These are phyloP conservation scores for Globisporangium cylindrosporum DNA, from an alignment of 352 stramenopile genomes.

Conservation along the genomic window DNA sequence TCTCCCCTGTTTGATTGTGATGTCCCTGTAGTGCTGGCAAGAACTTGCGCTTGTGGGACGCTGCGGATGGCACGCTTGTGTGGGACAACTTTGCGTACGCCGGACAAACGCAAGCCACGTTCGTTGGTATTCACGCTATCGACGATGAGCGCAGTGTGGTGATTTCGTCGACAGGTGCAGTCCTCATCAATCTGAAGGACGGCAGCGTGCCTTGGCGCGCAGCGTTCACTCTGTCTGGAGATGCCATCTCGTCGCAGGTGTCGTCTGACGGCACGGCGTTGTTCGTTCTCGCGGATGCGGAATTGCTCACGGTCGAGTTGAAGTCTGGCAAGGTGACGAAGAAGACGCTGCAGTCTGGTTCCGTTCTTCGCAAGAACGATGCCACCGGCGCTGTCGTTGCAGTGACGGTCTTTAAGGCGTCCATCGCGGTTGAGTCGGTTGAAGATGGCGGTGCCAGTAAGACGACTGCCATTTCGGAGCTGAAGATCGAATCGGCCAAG, in stretches of 20 bases:
- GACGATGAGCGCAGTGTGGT: slow-evolving; percentile 49
- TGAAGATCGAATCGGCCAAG: slow-evolving; percentile 20
- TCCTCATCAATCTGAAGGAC: slow-evolving; percentile 61
- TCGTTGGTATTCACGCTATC: slow-evolving; percentile 42
- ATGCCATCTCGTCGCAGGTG: slow-evolving; percentile 38
- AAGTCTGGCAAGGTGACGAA: slow-evolving; percentile 20
- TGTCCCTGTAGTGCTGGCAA: slow-evolving; percentile 31
- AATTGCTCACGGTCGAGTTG: slow-evolving; percentile 46
- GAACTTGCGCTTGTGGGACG: slow-evolving; percentile 71
- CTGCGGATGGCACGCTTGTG: slow-evolving; percentile 49
- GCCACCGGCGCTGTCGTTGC: slow-evolving; percentile 17
- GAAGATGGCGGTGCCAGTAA: slow-evolving; percentile 13
- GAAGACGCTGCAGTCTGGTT: slow-evolving; percentile 4
- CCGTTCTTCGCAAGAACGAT: slow-evolving; percentile 20
- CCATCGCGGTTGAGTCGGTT: slow-evolving; percentile 16
- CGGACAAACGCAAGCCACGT: slow-evolving; percentile 22
- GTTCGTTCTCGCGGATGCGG: slow-evolving; percentile 42
- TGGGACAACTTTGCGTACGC: slow-evolving; percentile 60
- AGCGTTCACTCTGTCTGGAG: slow-evolving; percentile 32
- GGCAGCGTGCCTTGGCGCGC: slow-evolving; percentile 40
- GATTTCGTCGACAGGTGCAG: slow-evolving; percentile 38
- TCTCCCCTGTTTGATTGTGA: not conserved
- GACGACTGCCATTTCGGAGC: slow-evolving; percentile 5
- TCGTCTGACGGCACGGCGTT: slow-evolving; percentile 42
- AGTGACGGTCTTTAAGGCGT: slow-evolving; percentile 15